Conservation (phyloP, 768 basidiomycete genomes). For the Agaricus blazei region DNA sequence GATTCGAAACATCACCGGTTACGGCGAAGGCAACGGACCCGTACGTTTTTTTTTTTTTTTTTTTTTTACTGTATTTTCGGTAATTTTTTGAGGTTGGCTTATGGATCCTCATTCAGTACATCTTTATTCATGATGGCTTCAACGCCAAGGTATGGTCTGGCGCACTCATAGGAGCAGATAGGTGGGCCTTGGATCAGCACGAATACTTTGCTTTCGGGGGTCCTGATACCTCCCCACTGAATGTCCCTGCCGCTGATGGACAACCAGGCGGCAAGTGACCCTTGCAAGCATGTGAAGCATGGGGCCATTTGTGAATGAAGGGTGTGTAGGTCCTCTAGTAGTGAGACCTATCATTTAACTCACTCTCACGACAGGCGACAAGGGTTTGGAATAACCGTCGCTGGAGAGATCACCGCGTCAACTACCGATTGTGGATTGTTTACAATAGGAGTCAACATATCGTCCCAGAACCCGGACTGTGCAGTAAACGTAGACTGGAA, state of each 20-base stretch:
- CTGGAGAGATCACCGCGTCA: constrained; percentile 74
- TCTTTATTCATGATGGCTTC: constrained; percentile 47
- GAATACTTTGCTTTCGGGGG: constrained; percentile 62
- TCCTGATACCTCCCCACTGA: constrained; percentile 28
- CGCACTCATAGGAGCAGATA: constrained; percentile 54
- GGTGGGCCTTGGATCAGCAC: constrained; percentile 62
- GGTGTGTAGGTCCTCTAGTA: constrained; percentile 19
- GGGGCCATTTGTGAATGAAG: constrained; percentile 51
- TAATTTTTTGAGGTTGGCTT: background rate
- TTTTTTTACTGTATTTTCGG: background rate
- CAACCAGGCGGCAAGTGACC: constrained; percentile 42
- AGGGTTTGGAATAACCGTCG: constrained; percentile 63
- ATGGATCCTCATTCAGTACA: constrained; percentile 33
- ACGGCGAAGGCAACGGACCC: constrained; percentile 63
- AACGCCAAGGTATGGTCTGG: constrained; percentile 37
- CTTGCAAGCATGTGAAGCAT: constrained; percentile 45
- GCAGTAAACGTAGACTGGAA: constrained; percentile 45
- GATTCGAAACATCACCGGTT: constrained; percentile 66
- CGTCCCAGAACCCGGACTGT: constrained; percentile 36
- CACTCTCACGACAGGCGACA: constrained; percentile 23
- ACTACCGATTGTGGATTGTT: constrained; percentile 56
- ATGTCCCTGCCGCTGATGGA: constrained; percentile 23
- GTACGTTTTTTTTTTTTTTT: constrained; percentile 15
- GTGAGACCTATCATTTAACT: constrained; percentile 25
- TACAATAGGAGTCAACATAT: constrained; percentile 19